A percentile compares a stretch with the other conserved stretches of the same genome.
These are phyloP conservation scores for Sophora flavescens DNA, from an alignment of 306 rosid species.

Conservation along the genomic window DNA sequence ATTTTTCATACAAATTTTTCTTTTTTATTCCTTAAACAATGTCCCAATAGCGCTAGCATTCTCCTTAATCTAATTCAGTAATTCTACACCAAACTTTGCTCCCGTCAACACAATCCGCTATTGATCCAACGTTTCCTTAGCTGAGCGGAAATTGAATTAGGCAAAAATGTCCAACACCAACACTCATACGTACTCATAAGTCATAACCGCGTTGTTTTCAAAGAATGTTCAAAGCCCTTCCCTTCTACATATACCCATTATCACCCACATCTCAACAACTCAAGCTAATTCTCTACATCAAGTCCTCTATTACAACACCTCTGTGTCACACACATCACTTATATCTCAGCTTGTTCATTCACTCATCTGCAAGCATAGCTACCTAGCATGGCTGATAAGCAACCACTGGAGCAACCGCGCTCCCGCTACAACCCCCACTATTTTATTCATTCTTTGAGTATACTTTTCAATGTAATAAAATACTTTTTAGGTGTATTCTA, in stretches of 20 bases:
- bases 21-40: no score
- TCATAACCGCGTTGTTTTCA: conserved; percentile 17
- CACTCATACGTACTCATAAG: not conserved
- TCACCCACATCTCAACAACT: not conserved
- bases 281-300: not conserved
- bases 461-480: not conserved
- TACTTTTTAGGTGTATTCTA: not conserved
- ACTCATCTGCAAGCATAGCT: not conserved
- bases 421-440: not conserved
- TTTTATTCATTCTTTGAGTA: conserved; percentile 27
- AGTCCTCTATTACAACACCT: not conserved
- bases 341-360: not conserved
- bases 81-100: conserved; percentile 15
- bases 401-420: conserved; percentile 29
- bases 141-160: not conserved
- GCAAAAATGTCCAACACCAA: not conserved
- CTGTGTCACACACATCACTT: not conserved
- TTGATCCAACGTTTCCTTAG: not conserved
- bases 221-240: not conserved
- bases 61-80: not conserved
- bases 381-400: conserved; percentile 37
- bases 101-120: conserved; percentile 25
- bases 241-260: not conserved
- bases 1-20: no score
- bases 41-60: no score